Evolutionary conservation across 805 yeast species (phyloP), one percentile per base, ranked within the genome.

Genomic region (Lachancea kluyveri): DNA sequence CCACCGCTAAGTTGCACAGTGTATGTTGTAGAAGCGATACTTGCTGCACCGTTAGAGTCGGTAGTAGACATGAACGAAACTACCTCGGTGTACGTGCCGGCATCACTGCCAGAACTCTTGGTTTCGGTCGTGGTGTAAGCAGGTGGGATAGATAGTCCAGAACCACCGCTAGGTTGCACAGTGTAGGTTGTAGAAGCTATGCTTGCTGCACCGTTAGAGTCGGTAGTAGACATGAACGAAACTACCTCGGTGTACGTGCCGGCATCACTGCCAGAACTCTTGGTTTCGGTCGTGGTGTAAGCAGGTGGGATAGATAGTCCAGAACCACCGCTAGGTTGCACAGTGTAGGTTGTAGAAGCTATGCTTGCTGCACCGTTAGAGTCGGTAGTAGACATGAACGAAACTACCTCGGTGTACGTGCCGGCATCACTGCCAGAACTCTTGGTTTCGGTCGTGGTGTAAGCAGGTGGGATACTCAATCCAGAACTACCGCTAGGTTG

Each of bases 361-460:
- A 28, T 17, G 12, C 13, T 28, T 6, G 13, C n/a, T 6, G 9
- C 21, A 12, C 19, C 27, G 15, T 14, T 21, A 14, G 13, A n/a
- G 23, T 27, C 24, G 6, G 30, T 27, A 11, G 30, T 17, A 12
- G 30, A n/a, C 8, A 10, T 17, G 10, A 7, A n/a, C 6, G 30
- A 27, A 7, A 27, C 30, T 7, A 27, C 16, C 23, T 27, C 30
- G 9, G 30, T 27, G 30, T 27, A n/a, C 15, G 16, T 9, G 23
- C 10, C n/a, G 24, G n/a, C n/a, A 21, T 8, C 33, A n/a, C n/a
- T n/a, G n/a, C n/a, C n/a, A n/a, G n/a, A n/a, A n/a, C n/a, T n/a
- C n/a, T n/a, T n/a, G n/a, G n/a, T n/a, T n/a, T 8, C 33, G 8
- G 29, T 27, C 7, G 30, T 27, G 8, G 30, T 27, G 30, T 17